A percentile compares a stretch with the other conserved stretches of the same genome.
Conservation (phyloP, 345 rosid species). For the Erysimum cheiranthoides region DNA sequence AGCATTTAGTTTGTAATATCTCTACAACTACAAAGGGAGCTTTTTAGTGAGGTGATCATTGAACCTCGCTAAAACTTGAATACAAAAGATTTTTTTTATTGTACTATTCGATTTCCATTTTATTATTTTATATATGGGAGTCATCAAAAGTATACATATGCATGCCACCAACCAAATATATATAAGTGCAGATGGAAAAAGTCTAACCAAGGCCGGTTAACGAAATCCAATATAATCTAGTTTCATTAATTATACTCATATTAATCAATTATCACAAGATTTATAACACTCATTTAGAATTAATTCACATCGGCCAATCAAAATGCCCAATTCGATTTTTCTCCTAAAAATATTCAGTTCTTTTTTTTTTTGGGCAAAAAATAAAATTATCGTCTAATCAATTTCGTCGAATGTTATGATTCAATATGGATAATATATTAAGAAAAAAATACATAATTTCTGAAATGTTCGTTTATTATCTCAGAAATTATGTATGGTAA, state of each 20-base stretch:
- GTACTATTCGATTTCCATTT: slow-evolving; percentile 26
- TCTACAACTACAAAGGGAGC: slow-evolving; percentile 28
- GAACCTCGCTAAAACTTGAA: slow-evolving; percentile 33
- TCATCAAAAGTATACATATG: slow-evolving; percentile 25
- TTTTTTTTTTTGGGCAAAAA: too few species aligned
- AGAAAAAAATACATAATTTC: not conserved
- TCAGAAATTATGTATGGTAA: too few species aligned
- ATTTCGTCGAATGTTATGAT: not conserved
- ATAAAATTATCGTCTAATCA: not conserved
- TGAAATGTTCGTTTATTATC: too few species aligned
- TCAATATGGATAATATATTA: not conserved
- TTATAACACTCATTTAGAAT: not conserved
- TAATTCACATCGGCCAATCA: not conserved
- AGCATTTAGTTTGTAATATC: slow-evolving; percentile 24
- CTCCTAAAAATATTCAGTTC: too few species aligned
- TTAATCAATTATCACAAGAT: not conserved
- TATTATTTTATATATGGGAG: slow-evolving; percentile 1
- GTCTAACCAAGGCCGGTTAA: slow-evolving; percentile 26
- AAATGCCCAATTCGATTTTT: not conserved
- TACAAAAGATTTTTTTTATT: not conserved
- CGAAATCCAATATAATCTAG: slow-evolving; percentile 25
- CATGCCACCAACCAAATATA: slow-evolving; percentile 33
- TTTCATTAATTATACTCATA: slow-evolving; percentile 18
- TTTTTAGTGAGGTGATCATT: slow-evolving; percentile 39
- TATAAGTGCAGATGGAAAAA: slow-evolving; percentile 26